Conservation (phyloP, 2,329 filamentous ascomycete genomes). For the Phoma sp. region DNA sequence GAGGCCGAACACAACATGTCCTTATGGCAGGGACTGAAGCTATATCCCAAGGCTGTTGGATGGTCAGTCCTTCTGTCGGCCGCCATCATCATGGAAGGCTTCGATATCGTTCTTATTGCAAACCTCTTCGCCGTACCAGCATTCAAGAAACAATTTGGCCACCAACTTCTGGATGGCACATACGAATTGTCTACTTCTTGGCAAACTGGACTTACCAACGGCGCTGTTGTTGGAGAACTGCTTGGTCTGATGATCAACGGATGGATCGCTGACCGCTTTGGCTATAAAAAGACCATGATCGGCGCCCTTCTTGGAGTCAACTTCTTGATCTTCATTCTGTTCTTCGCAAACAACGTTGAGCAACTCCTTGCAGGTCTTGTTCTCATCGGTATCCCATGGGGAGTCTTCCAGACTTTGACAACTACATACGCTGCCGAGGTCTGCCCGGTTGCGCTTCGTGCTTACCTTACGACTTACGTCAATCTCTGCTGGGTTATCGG, state of each 20-base stretch:
- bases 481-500: constrained; percentile 48
- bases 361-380: constrained; percentile 27
- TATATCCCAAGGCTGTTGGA: background rate
- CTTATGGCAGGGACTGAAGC: background rate
- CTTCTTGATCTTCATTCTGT: constrained; percentile 28
- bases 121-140: constrained; percentile 68
- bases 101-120: constrained; percentile 79
- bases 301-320: constrained; percentile 19
- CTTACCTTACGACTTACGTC: constrained; percentile 59
- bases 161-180: constrained; percentile 41
- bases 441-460: constrained; percentile 70
- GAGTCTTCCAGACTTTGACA: constrained; percentile 49
- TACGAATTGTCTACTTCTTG: constrained; percentile 52
- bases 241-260: too few relatives aligned
- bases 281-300: constrained; percentile 32
- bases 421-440: constrained; percentile 55
- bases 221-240: too few relatives aligned
- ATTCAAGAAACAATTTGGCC: constrained; percentile 37
- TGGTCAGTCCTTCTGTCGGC: constrained; percentile 59
- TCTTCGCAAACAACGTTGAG: constrained; percentile 26
- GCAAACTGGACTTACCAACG: constrained; percentile 56
- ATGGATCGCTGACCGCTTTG: constrained; percentile 22
- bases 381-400: constrained; percentile 45
- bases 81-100: constrained; percentile 89
- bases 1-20: background rate